Evolutionary conservation across 106 monocot genomes (phyloP), one percentile per base, ranked within the genome.

Genomic region (Posidonia australis): DNA sequence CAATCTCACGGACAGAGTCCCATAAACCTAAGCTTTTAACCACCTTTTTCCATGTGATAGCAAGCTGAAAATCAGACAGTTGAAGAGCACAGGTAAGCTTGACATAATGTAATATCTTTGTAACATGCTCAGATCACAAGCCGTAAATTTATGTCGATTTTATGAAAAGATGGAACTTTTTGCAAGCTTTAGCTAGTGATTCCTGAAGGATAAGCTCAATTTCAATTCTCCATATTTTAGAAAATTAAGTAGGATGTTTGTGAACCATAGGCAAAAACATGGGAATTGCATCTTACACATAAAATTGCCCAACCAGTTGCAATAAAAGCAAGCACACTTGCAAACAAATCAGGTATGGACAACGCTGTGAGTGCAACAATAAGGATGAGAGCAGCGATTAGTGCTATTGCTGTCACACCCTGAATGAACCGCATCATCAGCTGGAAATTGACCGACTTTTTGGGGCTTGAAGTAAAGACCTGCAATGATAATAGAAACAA

Each of bases 261-360:
- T 7, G 5, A 7, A 36, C 36, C 7, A 2, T 36, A 7, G 7
- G 54, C 20, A 57, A 46, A 57, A 48, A 70, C 14, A 46, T 27
- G 54, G 13, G 7, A 16, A 22, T 30, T 65, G 11, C 28, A 61
- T 86, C 89, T 81, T 84, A 93, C 93, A 61, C 72, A 89, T 47
- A 93, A 67, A 28, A 89, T 66, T 28, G 59, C 72, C 93, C 93
- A 93, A 18, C 89, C 93, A 68, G 93, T 93, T 18, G 93, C 77
- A 46, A 93, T 65, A 60, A 93, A 89, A 64, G 81, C 93, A 51
- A 93, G 70, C 29, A 71, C 57, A 52, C 93, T 79, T 21, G 93
- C 93, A 66, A 93, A 93, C 25, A 93, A 51, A 61, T 93, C 93
- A 21, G 80, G 47, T 49, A 93, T 79, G 4, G 93, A 68, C 31